Conservation (phyloP, 306 rosid species). For the Mimosa bimucronata region DNA sequence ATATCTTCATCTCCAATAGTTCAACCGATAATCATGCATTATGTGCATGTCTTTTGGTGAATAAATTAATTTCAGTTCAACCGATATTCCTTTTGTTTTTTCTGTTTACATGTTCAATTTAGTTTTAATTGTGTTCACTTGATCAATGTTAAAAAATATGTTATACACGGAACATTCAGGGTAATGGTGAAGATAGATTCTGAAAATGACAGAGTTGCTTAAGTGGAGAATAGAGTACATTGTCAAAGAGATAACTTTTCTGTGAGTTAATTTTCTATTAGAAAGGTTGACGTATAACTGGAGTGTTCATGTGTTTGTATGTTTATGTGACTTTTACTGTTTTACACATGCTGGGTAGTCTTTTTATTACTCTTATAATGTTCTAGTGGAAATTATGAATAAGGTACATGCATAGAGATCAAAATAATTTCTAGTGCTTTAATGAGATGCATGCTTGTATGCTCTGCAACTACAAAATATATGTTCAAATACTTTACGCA, state of each 20-base stretch:
- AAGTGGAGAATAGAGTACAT: neutral
- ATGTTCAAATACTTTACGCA: neutral
- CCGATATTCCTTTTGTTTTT: slow-evolving; percentile 8
- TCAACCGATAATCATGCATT: neutral
- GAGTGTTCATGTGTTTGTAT: neutral
- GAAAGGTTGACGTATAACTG: neutral
- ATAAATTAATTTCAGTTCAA: slow-evolving; percentile 20
- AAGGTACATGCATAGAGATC: neutral
- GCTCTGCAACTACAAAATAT: neutral
- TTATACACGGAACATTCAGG: neutral
- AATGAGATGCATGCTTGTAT: slow-evolving; percentile 22
- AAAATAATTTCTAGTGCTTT: slow-evolving; percentile 7
- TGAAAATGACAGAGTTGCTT: slow-evolving; percentile 13
- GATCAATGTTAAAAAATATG: slow-evolving; percentile 18
- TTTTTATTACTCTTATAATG: slow-evolving; percentile 16
- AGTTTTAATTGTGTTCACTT: slow-evolving; percentile 17
- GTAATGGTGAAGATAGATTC: slow-evolving; percentile 14
- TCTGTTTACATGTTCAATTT: slow-evolving; percentile 26
- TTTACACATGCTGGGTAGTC: slow-evolving; percentile 6
- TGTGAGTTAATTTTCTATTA: slow-evolving; percentile 8
- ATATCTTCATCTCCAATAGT: slow-evolving; percentile 6
- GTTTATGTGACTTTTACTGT: slow-evolving; percentile 31
- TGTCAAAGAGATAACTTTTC: neutral
- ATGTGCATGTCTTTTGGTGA: slow-evolving; percentile 6
- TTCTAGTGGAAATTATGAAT: slow-evolving; percentile 16